Percentiles rank a stretch among this genome's conserved stretches.
phyloP scores from a whole-genome alignment of 257 asterid species.

The Solanum verrucosum region DNA sequence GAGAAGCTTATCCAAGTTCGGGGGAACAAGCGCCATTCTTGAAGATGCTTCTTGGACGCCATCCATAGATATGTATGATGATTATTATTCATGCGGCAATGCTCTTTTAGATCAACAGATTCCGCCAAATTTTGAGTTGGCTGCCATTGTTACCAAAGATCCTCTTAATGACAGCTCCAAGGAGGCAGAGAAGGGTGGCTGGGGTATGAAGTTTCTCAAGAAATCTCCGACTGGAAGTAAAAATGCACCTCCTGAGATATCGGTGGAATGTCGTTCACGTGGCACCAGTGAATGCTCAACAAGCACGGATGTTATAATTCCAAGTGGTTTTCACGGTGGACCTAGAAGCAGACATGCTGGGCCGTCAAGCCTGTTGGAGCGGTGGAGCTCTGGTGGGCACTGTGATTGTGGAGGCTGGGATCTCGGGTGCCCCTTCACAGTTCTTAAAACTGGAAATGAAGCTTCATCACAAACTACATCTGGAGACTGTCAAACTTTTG shows the following conservation, averaged over 20 bases:
- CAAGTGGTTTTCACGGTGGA: slow-evolving; percentile 83
- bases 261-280: slow-evolving; percentile 16
- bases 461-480: slow-evolving; percentile 10
- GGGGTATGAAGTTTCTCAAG: slow-evolving; percentile 91
- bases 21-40: slow-evolving; percentile 28
- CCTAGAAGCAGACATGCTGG: slow-evolving; percentile 57
- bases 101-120: slow-evolving; percentile 7
- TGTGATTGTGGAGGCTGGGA: slow-evolving; percentile 99
- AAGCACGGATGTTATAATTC: slow-evolving; percentile 52
- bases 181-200: slow-evolving; percentile 55
- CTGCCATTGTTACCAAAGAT: slow-evolving; percentile 60
- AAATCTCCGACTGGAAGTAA: slow-evolving; percentile 11
- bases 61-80: slow-evolving; percentile 18
- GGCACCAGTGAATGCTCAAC: slow-evolving; percentile 49
- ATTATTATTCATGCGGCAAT: slow-evolving; percentile 7
- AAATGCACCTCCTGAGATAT: slow-evolving; percentile 1
- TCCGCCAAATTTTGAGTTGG: slow-evolving; percentile 61
- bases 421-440: slow-evolving; percentile 65
- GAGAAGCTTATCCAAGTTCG: slow-evolving; percentile 28
- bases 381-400: slow-evolving; percentile 73
- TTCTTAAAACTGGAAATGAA: slow-evolving; percentile 31
- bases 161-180: slow-evolving; percentile 20
- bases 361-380: slow-evolving; percentile 60
- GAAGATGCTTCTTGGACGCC: slow-evolving; percentile 41
- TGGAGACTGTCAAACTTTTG: slow-evolving; percentile 50